Evolutionary conservation across 768 basidiomycete species (phyloP), one percentile per base, ranked within the genome.

Genomic region (Trametes punicea): DNA sequence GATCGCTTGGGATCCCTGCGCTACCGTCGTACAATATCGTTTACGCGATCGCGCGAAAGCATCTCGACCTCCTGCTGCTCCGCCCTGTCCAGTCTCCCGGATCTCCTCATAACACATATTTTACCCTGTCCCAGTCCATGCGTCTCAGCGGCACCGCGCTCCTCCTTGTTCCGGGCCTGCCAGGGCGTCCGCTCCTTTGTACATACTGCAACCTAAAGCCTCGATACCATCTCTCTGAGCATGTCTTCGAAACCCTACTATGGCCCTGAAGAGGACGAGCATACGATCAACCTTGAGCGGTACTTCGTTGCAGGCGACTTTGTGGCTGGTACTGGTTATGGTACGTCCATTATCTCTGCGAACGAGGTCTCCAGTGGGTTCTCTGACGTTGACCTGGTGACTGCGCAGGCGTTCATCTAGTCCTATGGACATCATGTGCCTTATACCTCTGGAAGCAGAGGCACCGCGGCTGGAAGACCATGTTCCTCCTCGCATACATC

Each of bases 251-350:
- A 48, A 25, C 60, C 67, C 18, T 67, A 68, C 59, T 71, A 68
- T 46, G 64, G 66, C 18, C 74, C 74, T 1, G 64, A 73, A 51
- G 75, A 73, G 55, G 57, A 66, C 11, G 57, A 67, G 3, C 27
- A 55, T 27, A 69, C 70, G 3, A 73, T 76, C 39, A 65, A 71
- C 40, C 59, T 75, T 1, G 76, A 78, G 55, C 65, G 73, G 29
- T 73, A 69, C 34, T 75, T 75, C 63, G 58, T 75, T 2, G 71
- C 75, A 8, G 77, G 74, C 31, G 76, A 76, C 54, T 71, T 76
- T 38, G 55, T 79, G 1, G 62, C 59, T 20, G 77, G 77, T 4
- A 51, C 71, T 1, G 77, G 75, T 6, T 77, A 75, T 62, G 77
- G 76, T 72, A 20, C 42, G 39, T 30, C 7, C 18, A 15, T 2